Conservation (phyloP, 257 asterid species). For the Nicotiana attenuata region DNA sequence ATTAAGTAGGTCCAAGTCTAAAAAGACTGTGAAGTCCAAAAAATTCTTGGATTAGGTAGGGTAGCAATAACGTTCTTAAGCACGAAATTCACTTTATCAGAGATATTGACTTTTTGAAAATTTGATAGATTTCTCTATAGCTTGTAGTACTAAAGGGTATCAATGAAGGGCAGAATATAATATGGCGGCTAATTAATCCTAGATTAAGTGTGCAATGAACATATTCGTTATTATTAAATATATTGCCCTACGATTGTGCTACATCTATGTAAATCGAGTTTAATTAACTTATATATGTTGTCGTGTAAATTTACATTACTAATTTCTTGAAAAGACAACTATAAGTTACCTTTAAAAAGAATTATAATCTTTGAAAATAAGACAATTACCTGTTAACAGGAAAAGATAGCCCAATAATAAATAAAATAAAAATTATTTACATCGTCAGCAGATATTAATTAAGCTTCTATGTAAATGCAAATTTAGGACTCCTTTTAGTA, state of each 20-base stretch:
- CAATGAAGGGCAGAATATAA: background rate
- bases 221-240: background rate
- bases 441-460: no score
- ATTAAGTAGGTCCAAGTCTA: background rate
- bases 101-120: background rate
- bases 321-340: background rate
- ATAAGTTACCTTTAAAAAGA: background rate
- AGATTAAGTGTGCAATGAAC: background rate
- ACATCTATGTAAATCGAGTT: background rate
- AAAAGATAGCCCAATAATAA: no score
- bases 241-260: background rate
- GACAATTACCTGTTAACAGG: no score
- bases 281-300: background rate
- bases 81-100: background rate
- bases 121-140: background rate
- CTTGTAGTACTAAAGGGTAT: background rate
- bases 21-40: background rate
- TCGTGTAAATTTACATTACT: background rate
- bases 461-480: background rate
- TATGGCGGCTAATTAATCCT: no score
- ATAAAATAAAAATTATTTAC: no score
- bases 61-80: background rate
- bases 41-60: background rate
- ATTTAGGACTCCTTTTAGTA: background rate
- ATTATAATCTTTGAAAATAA: background rate